These are phyloP conservation scores for Sphagnurus paluster DNA, from an alignment of 1,284 basidiomycete species.

Conservation along the genomic window DNA sequence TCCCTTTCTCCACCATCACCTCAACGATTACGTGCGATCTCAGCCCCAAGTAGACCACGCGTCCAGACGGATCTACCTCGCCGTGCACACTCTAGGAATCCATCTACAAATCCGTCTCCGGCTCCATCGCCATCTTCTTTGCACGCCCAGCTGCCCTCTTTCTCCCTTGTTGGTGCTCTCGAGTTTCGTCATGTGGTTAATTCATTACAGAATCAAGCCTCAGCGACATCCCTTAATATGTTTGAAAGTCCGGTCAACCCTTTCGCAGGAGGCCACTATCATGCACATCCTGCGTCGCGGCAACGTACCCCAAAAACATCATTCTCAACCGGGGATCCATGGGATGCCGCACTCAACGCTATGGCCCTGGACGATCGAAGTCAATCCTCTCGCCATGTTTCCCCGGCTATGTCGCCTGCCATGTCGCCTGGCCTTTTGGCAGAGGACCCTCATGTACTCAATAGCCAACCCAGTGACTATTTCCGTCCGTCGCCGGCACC, in stretches of 20 bases:
- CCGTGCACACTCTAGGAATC: slow-evolving; percentile 37
- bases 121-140: slow-evolving; percentile 32
- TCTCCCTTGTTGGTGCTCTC: slow-evolving; percentile 90
- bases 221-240: slow-evolving; percentile 52
- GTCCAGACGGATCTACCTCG: slow-evolving; percentile 41
- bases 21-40: slow-evolving; percentile 28
- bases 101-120: slow-evolving; percentile 41
- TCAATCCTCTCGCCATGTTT: slow-evolving; percentile 1
- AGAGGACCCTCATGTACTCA: slow-evolving; percentile 12
- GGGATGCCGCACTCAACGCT: slow-evolving; percentile 14
- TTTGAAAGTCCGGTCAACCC: slow-evolving; percentile 74
- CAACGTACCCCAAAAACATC: slow-evolving; percentile 33
- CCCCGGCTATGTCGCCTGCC: slow-evolving; percentile 13
- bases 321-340: slow-evolving; percentile 28
- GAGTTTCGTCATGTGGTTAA: slow-evolving; percentile 92
- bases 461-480: slow-evolving; percentile 16
- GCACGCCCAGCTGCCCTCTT: slow-evolving; percentile 68
- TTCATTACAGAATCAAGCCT: slow-evolving; percentile 68
- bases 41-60: slow-evolving; percentile 38
- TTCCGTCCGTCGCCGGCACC: slow-evolving; percentile 16
- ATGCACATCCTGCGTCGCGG: slow-evolving; percentile 36
- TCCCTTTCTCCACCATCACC: slow-evolving; percentile 26
- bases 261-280: slow-evolving; percentile 74
- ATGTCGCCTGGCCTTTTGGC: too few relatives aligned
- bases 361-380: slow-evolving; percentile 10